Evolutionary conservation across 2,329 filamentous ascomycete genomes (phyloP), one percentile per base, ranked within the genome.

Genomic region (Aspergillus sp.): DNA sequence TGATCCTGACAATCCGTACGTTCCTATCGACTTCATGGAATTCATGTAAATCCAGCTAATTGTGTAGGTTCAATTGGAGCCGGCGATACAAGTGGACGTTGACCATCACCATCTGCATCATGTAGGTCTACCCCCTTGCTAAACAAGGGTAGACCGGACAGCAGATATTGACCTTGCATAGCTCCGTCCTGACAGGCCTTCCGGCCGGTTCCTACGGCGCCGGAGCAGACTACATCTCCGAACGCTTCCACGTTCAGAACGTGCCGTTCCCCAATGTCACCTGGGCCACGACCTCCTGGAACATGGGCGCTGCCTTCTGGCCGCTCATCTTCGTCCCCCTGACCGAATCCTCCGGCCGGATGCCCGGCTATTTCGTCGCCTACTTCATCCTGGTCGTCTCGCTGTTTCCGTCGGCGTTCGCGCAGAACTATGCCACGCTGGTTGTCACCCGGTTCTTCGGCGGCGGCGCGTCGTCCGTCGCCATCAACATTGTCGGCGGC

Each of bases 381-480:
- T 76, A 76, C 51, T 63, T 71, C 7, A 61, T 72, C 20, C 58
- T 78, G 10, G 68, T 76, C 13, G 58, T 75, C 7, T 75, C 73
- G 17, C 61, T 75, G 4, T 68, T 78, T 36, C 69, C 70, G 3
- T 75, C 73, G 17, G 73, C 72, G 0, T 65, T 76, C 32, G 74
- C 75, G 2, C 63, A 69, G 4, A 77, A 77, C 48, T 77, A 74
- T 48, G 74, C 75, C 0, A 77, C 75, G 0, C 54, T 78, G 3
- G 68, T 77, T 2, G 65, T 76, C 0, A 74, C 73, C 2, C 66
- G 76, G 0, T 73, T 77, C 48, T 72, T 78, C 33, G 73, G 73
- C 3, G 76, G 76, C 1, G 71, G 74, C 2, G 72, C 69, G 20
- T 73, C 73, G 1, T 74, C 72, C 0, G 70, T 75, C 2, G 67